Evolutionary conservation across 2,329 filamentous ascomycete genomes (phyloP), one percentile per base, ranked within the genome.

Genomic region (Arachnopeziza araneosa): DNA sequence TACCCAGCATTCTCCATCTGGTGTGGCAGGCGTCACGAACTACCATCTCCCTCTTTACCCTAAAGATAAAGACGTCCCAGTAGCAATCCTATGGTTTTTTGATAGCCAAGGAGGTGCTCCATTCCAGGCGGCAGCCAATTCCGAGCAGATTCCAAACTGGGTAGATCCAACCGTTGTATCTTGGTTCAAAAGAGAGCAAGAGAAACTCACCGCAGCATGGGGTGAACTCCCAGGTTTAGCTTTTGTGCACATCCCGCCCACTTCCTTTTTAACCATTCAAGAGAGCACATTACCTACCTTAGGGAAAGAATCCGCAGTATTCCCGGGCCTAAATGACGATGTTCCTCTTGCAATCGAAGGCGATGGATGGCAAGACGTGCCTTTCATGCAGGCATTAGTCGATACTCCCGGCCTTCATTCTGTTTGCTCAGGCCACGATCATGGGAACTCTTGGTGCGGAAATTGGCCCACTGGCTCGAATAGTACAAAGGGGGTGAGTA

Each of bases 81-180:
- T 68, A 8, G 67, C 78, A 8, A 67, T 91, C 0, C 75, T 91
- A 1, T 91, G 87, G 85, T 90, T 90, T 74, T 90, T 91, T 66
- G 88, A 91, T 67, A 83, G 79, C 58, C 78, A 82, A 19, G 86
- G 86, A 44, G 85, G 85, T 8, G 75, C 76, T 56, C 75, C 77
- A 54, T 83, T 79, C 66, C 78, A 75, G 53, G 66, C 65, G 2
- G 36, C 36, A 44, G 10, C 36, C 10, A 44, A 44, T 1, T 60
- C 70, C 26, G 55, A 69, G 12, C 61, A 66, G 17, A 64, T 68
- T 5, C 72, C 75, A 49, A 72, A 79, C 50, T 81, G 77, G 76
- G 78, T 82, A 7, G 73, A 78, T 60, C 65, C 71, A 19, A 73
- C 70, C 50, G 77, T 76, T 5, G 74, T 77, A 1, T 60, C 73